phyloP scores from a whole-genome alignment of 2,329 filamentous ascomycete genomes.

The Phyllosticta citriasiana region DNA sequence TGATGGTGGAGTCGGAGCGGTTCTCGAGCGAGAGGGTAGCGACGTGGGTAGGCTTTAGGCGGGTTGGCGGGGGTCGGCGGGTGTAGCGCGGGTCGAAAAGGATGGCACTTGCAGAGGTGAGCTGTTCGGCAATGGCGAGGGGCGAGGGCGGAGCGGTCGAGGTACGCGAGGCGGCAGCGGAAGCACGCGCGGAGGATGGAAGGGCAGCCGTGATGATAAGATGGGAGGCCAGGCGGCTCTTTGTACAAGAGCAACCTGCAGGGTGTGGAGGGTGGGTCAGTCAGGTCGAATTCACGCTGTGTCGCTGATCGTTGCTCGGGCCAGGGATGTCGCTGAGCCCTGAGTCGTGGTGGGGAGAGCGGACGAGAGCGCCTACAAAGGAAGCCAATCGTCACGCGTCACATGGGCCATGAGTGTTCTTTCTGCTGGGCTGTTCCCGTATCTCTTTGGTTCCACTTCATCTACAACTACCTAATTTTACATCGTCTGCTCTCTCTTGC shows the following conservation, averaged over 20 bases:
- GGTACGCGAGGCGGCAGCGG: slow-evolving; percentile 12
- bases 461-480: background rate
- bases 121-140: slow-evolving; percentile 33
- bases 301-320: slow-evolving; percentile 7
- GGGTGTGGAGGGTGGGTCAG: background rate
- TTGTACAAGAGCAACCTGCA: background rate
- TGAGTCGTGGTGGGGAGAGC: slow-evolving; percentile 9
- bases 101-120: slow-evolving; percentile 39
- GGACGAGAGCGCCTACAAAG: background rate
- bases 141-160: slow-evolving; percentile 22
- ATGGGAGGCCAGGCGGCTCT: background rate
- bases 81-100: slow-evolving; percentile 42
- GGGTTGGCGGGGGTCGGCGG: slow-evolving; percentile 34
- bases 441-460: background rate
- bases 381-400: background rate
- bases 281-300: background rate
- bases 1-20: slow-evolving; percentile 43
- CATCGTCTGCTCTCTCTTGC: background rate
- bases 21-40: slow-evolving; percentile 37
- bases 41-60: slow-evolving; percentile 38
- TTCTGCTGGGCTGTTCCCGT: background rate
- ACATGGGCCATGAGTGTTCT: background rate
- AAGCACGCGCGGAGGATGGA: background rate
- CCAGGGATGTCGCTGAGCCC: slow-evolving; percentile 5
- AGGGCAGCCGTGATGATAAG: background rate